Evolutionary conservation across 805 yeast species (phyloP).

Genomic region (Starmerella powellii): DNA sequence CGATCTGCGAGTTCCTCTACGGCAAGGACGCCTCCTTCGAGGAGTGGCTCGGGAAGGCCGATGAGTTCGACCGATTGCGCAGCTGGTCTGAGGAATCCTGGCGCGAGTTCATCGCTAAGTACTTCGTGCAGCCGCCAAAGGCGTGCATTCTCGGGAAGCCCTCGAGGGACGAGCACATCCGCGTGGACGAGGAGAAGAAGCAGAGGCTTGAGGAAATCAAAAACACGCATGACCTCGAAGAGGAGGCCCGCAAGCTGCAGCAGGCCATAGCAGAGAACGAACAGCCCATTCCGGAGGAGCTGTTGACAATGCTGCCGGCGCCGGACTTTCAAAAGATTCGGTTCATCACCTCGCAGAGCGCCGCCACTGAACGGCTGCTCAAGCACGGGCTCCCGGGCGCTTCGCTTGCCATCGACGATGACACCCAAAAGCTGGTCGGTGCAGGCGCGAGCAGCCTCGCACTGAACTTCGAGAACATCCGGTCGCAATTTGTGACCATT

Average conservation of each 20-base stretch:
- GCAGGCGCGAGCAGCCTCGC: slow-evolving; percentile 36
- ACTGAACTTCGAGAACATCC: slow-evolving; percentile 65
- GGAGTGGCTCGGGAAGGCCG: slow-evolving; percentile 42
- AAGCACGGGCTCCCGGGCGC: slow-evolving; percentile 3
- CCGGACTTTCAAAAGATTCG: slow-evolving; percentile 66
- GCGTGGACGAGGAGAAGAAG: slow-evolving; percentile 41
- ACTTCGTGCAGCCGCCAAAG: slow-evolving; percentile 49
- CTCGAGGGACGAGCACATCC: slow-evolving; percentile 45
- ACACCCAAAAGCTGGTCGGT: slow-evolving; percentile 18
- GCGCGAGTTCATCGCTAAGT: slow-evolving; percentile 42
- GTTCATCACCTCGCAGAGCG: slow-evolving; percentile 58
- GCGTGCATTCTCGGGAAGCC: slow-evolving; percentile 65
- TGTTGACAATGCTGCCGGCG: slow-evolving; percentile 48
- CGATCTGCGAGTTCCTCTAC: slow-evolving; percentile 69
- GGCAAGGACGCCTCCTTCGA: slow-evolving; percentile 59
- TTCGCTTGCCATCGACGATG: slow-evolving; percentile 5
- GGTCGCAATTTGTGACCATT: slow-evolving; percentile 66
- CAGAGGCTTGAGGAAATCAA: slow-evolving; percentile 40
- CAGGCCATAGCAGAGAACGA: slow-evolving; percentile 59
- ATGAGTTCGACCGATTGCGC: slow-evolving; percentile 47
- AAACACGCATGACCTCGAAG: slow-evolving; percentile 40
- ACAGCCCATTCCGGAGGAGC: slow-evolving; percentile 57
- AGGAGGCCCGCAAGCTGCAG: slow-evolving; percentile 41
- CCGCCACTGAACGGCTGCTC: slow-evolving; percentile 38
- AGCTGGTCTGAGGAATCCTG: slow-evolving; percentile 59